Conservation (phyloP, 2,329 filamentous ascomycete species). For the Fusarium sp. region DNA sequence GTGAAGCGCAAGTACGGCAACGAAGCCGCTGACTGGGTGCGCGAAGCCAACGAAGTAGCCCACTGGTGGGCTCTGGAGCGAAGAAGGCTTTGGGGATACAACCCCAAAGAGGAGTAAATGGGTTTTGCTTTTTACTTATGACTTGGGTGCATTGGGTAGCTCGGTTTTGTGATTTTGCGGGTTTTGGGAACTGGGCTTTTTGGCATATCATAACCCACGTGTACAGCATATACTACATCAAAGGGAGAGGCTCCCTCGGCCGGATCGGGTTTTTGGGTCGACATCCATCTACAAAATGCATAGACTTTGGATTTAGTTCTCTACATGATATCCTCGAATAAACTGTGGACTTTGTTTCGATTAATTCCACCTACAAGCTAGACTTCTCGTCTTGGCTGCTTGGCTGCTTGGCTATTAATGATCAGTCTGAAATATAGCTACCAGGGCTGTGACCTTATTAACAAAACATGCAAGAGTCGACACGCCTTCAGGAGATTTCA, state of each 20-base stretch:
- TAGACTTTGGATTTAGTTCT: constrained; percentile 24
- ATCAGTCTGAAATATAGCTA: too few relatives aligned
- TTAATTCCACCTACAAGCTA: background rate
- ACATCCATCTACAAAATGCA: constrained; percentile 14
- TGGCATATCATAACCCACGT: constrained; percentile 29
- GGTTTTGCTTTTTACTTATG: constrained; percentile 24
- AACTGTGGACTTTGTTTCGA: background rate
- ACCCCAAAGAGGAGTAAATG: constrained; percentile 25
- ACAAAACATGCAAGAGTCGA: too few relatives aligned
- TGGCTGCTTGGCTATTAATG: background rate
- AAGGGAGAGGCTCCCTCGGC: constrained; percentile 38
- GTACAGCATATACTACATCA: constrained; percentile 37
- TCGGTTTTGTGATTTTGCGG: constrained; percentile 25
- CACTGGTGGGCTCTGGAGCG: constrained; percentile 42
- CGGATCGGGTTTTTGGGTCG: constrained; percentile 8
- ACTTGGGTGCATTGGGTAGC: constrained; percentile 38
- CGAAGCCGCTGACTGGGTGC: constrained; percentile 49
- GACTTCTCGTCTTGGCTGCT: background rate
- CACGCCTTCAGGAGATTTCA: too few relatives aligned
- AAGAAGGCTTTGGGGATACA: constrained; percentile 43
- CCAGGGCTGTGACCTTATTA: too few relatives aligned
- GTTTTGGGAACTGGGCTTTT: constrained; percentile 26
- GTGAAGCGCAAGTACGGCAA: constrained; percentile 43
- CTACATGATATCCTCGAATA: background rate
- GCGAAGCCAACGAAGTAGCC: constrained; percentile 40